Evolutionary conservation across 2,329 filamentous ascomycete species (phyloP).

Genomic region (Nigrospora osmanthi): DNA sequence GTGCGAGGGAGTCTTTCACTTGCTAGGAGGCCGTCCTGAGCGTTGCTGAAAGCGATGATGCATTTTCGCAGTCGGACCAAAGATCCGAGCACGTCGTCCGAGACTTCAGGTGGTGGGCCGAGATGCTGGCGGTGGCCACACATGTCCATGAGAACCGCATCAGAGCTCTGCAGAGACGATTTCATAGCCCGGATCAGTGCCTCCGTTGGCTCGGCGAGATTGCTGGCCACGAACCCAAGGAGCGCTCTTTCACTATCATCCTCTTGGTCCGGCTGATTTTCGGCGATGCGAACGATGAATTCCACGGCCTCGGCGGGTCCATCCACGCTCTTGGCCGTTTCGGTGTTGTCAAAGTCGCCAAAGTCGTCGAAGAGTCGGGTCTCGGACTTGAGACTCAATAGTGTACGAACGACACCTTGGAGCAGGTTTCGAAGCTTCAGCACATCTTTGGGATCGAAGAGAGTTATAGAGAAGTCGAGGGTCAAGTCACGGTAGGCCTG

Average conservation of each 20-base stretch:
- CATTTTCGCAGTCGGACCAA: conserved; percentile 31
- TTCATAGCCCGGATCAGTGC: conserved; percentile 38
- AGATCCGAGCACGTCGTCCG: conserved; percentile 30
- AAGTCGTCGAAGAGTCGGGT: conserved; percentile 33
- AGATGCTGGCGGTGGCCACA: conserved; percentile 40
- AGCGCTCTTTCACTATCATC: conserved; percentile 15
- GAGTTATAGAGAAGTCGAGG: conserved; percentile 47
- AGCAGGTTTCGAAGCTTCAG: conserved; percentile 43
- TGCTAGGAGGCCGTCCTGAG: conserved; percentile 37
- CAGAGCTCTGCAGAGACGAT: conserved; percentile 33
- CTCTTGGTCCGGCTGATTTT: conserved; percentile 3
- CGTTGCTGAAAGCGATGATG: conserved; percentile 36
- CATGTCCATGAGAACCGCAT: conserved; percentile 46
- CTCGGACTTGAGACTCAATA: conserved; percentile 43
- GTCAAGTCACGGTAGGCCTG: conserved; percentile 47
- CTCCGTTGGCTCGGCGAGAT: conserved; percentile 37
- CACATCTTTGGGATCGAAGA: conserved; percentile 42
- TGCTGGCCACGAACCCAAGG: conserved; percentile 14
- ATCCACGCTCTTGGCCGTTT: conserved; percentile 1
- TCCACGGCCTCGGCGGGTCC: conserved; percentile 12
- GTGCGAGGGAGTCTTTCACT: conserved; percentile 35
- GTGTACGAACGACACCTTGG: conserved; percentile 44
- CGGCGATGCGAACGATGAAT: conserved; percentile 26
- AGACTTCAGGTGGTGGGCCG: conserved; percentile 32
- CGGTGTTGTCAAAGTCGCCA: conserved; percentile 10